Conservation (phyloP, 2,329 filamentous ascomycete genomes). For the Fusarium stilboides region DNA sequence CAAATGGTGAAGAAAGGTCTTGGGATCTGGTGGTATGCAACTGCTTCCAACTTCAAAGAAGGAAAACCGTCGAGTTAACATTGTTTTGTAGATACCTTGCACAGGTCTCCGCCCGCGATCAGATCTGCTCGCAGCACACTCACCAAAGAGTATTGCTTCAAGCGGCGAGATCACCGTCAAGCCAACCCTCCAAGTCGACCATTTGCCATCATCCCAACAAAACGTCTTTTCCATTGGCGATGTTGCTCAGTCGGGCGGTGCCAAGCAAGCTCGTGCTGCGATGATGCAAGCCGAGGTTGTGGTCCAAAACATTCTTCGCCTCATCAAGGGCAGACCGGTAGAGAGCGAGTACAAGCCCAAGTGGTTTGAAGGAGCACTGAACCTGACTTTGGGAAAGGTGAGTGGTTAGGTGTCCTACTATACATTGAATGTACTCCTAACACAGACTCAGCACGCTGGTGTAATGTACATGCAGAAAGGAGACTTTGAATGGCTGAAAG, state of each 20-base stretch:
- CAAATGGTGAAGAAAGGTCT: background rate
- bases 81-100: constrained; percentile 21
- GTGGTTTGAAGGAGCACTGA: constrained; percentile 19
- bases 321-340: constrained; percentile 2
- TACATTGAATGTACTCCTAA: fast-evolving
- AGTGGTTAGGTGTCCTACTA: fast-evolving
- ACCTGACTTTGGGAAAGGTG: constrained; percentile 33
- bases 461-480: constrained; percentile 17
- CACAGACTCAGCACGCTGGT: background rate
- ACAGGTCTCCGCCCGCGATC: constrained; percentile 34
- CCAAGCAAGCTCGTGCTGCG: constrained; percentile 31
- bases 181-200: constrained; percentile 23
- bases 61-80: background rate
- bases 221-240: constrained; percentile 29
- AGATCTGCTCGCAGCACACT: background rate
- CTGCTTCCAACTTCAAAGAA: too few species aligned
- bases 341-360: constrained; percentile 2
- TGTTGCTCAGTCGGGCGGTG: constrained; percentile 26
- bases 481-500: constrained; percentile 15
- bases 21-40: constrained; percentile 33
- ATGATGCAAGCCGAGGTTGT: constrained; percentile 28
- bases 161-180: constrained; percentile 25
- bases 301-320: background rate
- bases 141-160: constrained; percentile 5
- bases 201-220: background rate